Evolutionary conservation across 768 basidiomycete genomes (phyloP).

Genomic region (Sporobolomyces roseus): DNA sequence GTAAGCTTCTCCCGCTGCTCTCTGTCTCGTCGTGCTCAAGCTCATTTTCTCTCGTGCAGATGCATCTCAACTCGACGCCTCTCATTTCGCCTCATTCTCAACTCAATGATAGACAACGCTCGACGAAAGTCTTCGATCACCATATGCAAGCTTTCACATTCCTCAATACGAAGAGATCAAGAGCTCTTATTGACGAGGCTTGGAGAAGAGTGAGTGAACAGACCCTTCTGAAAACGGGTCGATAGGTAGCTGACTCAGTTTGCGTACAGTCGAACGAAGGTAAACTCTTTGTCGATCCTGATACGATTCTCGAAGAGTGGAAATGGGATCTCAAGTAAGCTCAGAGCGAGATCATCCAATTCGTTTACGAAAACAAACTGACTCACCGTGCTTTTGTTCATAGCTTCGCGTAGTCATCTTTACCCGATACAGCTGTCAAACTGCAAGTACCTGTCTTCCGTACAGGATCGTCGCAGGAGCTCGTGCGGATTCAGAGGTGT

Average conservation of each 20-base stretch:
- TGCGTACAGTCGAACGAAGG: slow-evolving; percentile 6
- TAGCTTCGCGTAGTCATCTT: too few species aligned
- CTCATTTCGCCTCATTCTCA: slow-evolving; percentile 13
- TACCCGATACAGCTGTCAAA: too few species aligned
- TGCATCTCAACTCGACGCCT: slow-evolving; percentile 28
- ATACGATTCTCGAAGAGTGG: slow-evolving; percentile 19
- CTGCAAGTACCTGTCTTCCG: too few species aligned
- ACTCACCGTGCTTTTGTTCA: too few species aligned
- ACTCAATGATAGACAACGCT: slow-evolving; percentile 7
- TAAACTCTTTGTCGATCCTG: slow-evolving; percentile 14
- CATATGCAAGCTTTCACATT: slow-evolving; percentile 25
- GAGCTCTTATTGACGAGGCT: slow-evolving; percentile 14
- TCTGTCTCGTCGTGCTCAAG: not conserved
- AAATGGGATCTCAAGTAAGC: slow-evolving; percentile 20
- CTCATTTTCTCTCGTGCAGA: not conserved
- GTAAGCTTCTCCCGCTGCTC: not conserved
- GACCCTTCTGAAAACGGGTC: too few species aligned
- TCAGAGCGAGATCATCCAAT: not conserved
- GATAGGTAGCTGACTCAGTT: not conserved
- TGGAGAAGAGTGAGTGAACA: slow-evolving; percentile 21
- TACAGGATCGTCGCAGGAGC: too few species aligned
- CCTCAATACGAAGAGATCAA: slow-evolving; percentile 21
- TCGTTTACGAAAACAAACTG: too few species aligned
- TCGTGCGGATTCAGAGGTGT: too few species aligned
- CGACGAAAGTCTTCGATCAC: slow-evolving; percentile 15